phyloP scores from a whole-genome alignment of 306 rosid species.

The Herpetospermum pedunculosum region DNA sequence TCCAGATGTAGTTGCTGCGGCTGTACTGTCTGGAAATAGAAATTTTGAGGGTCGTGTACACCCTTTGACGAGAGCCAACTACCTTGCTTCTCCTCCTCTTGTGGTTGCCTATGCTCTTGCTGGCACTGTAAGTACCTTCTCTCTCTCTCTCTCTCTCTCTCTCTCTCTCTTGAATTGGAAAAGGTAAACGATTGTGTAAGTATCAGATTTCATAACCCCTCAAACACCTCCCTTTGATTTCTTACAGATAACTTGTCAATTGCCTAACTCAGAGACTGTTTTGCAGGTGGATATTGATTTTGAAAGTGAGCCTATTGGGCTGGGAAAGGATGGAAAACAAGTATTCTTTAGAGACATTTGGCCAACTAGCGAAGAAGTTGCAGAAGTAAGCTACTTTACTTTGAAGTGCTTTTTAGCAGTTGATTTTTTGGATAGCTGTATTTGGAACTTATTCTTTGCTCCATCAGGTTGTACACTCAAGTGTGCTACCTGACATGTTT shows the following conservation, averaged over 20 bases:
- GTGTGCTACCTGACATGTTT: constrained; percentile 91
- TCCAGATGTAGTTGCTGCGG: constrained; percentile 85
- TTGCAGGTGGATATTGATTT: constrained; percentile 89
- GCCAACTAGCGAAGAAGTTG: constrained; percentile 87
- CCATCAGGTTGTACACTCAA: constrained; percentile 72
- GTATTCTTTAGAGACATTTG: constrained; percentile 79
- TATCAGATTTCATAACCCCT: background rate
- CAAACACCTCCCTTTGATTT: background rate
- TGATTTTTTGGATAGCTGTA: background rate
- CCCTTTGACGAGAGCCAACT: constrained; percentile 92
- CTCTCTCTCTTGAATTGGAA: background rate
- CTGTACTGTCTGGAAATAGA: constrained; percentile 95
- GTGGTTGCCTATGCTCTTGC: constrained; percentile 98
- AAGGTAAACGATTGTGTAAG: background rate
- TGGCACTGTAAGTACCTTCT: constrained; percentile 59
- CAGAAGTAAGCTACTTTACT: constrained; percentile 37
- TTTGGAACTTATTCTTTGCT: background rate
- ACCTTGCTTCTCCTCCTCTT: constrained; percentile 98
- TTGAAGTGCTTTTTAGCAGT: constrained; percentile 1
- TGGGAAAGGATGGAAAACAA: constrained; percentile 60
- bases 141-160: background rate
- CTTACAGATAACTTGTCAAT: background rate
- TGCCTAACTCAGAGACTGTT: background rate
- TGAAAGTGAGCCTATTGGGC: constrained; percentile 63
- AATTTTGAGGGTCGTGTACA: constrained; percentile 97